Percentiles rank a stretch among this genome's conserved stretches.
Evolutionary conservation across 1,284 basidiomycete genomes (phyloP).

Genomic region (Mycena sp.): DNA sequence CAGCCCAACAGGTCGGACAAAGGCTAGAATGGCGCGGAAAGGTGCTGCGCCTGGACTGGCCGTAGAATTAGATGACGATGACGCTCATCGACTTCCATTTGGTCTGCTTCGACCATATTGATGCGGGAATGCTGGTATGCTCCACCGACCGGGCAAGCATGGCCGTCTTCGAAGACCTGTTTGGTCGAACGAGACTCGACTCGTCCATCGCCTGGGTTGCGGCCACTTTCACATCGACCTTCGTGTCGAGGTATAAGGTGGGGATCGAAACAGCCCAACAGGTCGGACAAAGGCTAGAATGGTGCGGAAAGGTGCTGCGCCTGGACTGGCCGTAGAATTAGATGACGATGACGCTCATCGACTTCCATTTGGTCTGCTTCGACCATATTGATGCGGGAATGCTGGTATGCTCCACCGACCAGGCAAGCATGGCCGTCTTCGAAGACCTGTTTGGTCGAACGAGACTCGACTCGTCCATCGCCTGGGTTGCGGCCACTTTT

Average conservation of each 20-base stretch:
- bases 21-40: background rate
- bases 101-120: background rate
- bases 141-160: background rate
- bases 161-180: background rate
- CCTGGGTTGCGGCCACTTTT: background rate
- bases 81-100: background rate
- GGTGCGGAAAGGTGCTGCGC: background rate
- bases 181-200: background rate
- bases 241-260: background rate
- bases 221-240: background rate
- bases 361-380: background rate
- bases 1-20: background rate
- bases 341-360: background rate
- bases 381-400: background rate
- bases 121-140: background rate
- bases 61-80: background rate
- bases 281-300: background rate
- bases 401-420: background rate
- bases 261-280: background rate
- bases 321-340: background rate
- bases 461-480: background rate
- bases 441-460: background rate
- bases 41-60: background rate
- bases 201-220: background rate
- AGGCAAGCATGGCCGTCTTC: background rate